A percentile compares a stretch with the other conserved stretches of the same genome.
These are phyloP conservation scores for Hermanozyma aechmeae DNA, from an alignment of 805 yeast genomes.

Conservation along the genomic window DNA sequence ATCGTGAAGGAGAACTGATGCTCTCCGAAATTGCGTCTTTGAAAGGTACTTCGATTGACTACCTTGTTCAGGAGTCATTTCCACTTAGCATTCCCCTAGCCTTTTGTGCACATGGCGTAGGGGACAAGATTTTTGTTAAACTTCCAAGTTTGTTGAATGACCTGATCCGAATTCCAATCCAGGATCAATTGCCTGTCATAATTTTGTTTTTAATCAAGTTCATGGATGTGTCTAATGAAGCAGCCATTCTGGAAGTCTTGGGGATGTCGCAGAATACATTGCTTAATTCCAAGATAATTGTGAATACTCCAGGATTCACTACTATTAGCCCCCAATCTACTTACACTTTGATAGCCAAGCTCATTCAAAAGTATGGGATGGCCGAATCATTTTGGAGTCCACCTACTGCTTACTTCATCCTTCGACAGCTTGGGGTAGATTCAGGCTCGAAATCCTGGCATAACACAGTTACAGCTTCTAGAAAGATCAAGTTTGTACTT, in stretches of 20 bases:
- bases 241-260: slow-evolving; percentile 1
- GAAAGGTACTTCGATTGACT: slow-evolving; percentile 6
- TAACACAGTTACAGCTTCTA: slow-evolving; percentile 15
- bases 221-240: slow-evolving; percentile 30
- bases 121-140: slow-evolving; percentile 20
- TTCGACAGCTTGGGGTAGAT: slow-evolving; percentile 14
- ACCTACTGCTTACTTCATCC: slow-evolving; percentile 28
- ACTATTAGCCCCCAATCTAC: slow-evolving; percentile 17
- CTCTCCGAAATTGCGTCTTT: slow-evolving; percentile 9
- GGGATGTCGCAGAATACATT: neutral
- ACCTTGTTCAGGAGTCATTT: slow-evolving; percentile 21
- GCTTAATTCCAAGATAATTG: neutral
- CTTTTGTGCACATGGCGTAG: slow-evolving; percentile 28
- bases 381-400: too few species aligned
- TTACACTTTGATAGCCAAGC: slow-evolving; percentile 18
- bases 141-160: slow-evolving; percentile 9
- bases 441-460: slow-evolving; percentile 2
- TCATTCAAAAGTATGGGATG: slow-evolving; percentile 10
- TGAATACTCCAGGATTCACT: slow-evolving; percentile 1
- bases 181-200: slow-evolving; percentile 15
- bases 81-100: slow-evolving; percentile 36
- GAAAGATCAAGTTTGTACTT: slow-evolving; percentile 31
- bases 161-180: slow-evolving; percentile 13
- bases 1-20: neutral
- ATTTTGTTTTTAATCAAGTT: slow-evolving; percentile 27